These are phyloP conservation scores for Ilex aquifolium DNA, from an alignment of 257 asterid species.

Conservation along the genomic window DNA sequence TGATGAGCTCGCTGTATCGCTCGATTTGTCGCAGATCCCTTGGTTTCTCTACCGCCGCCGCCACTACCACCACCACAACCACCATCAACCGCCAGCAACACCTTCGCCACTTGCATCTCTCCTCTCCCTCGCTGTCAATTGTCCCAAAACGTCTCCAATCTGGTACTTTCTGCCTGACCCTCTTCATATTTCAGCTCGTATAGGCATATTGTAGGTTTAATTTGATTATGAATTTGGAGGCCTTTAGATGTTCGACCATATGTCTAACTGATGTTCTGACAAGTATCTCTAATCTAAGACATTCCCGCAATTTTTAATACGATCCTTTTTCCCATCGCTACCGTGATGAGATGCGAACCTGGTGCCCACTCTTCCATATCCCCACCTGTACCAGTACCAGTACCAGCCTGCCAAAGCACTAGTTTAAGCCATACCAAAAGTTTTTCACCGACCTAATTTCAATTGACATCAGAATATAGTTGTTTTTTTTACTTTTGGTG, in stretches of 20 bases:
- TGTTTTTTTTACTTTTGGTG: no score
- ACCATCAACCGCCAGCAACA: slow-evolving; percentile 12
- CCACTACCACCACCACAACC: slow-evolving; percentile 34
- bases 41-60: slow-evolving; percentile 21
- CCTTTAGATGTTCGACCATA: not conserved
- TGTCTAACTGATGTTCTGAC: no score
- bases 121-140: slow-evolving; percentile 37
- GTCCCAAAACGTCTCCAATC: slow-evolving; percentile 23
- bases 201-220: not conserved
- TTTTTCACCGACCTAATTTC: no score
- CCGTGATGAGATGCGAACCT: no score
- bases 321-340: no score
- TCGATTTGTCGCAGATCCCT: slow-evolving; percentile 60
- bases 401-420: no score
- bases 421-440: no score
- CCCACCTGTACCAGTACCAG: no score
- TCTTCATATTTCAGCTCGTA: not conserved
- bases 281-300: no score
- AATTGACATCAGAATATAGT: no score
- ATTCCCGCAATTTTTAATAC: no score
- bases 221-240: not conserved
- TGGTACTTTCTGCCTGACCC: slow-evolving; percentile 27
- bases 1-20: slow-evolving; percentile 67
- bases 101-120: slow-evolving; percentile 63
- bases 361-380: no score